phyloP scores from a whole-genome alignment of 768 basidiomycete species.

The Daedalea quercina region DNA sequence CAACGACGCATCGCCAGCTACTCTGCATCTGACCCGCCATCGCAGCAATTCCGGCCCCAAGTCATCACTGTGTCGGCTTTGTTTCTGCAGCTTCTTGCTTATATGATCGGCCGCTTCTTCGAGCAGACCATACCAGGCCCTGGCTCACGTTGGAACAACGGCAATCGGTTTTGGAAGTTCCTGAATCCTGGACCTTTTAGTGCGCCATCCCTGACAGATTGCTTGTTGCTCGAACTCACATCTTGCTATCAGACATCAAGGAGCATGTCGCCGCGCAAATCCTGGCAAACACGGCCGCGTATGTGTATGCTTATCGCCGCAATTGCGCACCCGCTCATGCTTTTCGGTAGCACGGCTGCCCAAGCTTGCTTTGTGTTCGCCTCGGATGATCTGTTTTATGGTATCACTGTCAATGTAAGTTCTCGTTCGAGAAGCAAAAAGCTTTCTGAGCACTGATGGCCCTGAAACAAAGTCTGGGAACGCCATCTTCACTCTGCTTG shows the following conservation, averaged over 20 bases:
- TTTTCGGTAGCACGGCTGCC: background rate
- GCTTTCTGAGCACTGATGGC: too few species aligned
- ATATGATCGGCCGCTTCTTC: constrained; percentile 30
- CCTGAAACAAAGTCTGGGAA: constrained; percentile 8
- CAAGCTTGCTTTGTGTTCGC: constrained; percentile 3
- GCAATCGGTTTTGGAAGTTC: constrained; percentile 2
- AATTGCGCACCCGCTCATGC: background rate
- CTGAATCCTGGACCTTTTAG: constrained; percentile 2
- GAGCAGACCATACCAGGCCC: background rate
- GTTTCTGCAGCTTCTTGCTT: constrained; percentile 41
- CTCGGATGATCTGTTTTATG: constrained; percentile 2
- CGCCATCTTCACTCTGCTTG: constrained; percentile 22
- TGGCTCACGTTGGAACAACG: background rate
- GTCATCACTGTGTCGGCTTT: constrained; percentile 37
- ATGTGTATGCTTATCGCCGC: background rate
- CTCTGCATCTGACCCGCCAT: background rate
- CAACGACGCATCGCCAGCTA: too few species aligned
- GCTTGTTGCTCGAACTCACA: background rate
- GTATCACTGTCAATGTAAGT: constrained; percentile 1
- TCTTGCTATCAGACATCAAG: background rate
- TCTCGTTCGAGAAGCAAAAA: too few species aligned
- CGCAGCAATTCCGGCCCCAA: constrained; percentile 29
- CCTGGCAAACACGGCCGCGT: constrained; percentile 2
- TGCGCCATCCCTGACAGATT: background rate
- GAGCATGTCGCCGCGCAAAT: constrained; percentile 1